Evolutionary conservation across 2,329 filamentous ascomycete genomes (phyloP).

Genomic region (Nothophaeocryptopus gaeumannii): DNA sequence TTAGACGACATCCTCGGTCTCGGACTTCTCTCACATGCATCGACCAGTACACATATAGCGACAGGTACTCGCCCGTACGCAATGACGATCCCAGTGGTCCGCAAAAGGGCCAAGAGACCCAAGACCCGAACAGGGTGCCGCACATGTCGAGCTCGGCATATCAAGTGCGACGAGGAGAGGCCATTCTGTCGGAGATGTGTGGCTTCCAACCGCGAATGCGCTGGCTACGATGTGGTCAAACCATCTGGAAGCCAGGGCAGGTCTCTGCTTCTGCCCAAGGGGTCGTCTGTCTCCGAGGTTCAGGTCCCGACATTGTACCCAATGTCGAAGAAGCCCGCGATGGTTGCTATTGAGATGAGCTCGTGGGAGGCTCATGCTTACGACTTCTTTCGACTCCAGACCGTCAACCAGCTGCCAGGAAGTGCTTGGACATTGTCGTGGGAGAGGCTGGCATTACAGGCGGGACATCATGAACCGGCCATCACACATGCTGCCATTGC

Average conservation of each 20-base stretch:
- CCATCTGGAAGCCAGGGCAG: conserved; percentile 5
- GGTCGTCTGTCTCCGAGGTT: neutral
- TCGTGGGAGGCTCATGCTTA: conserved; percentile 17
- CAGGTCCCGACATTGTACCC: conserved; percentile 10
- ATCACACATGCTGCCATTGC: conserved; percentile 19
- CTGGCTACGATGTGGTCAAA: conserved; percentile 15
- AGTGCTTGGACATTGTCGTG: conserved; percentile 19
- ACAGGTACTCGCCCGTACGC: neutral
- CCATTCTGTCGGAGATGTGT: conserved; percentile 15
- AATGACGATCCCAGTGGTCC: conserved; percentile 12
- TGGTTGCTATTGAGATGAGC: conserved; percentile 7
- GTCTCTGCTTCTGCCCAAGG: conserved; percentile 11
- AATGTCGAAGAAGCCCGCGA: conserved; percentile 6
- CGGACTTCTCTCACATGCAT: too few species aligned
- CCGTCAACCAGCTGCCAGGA: conserved; percentile 20
- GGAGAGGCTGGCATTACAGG: conserved; percentile 18
- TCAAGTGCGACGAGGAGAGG: conserved; percentile 21
- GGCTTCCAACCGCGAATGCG: conserved; percentile 13
- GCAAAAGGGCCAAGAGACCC: conserved; percentile 18
- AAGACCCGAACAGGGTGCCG: conserved; percentile 18
- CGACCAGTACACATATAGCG: too few species aligned
- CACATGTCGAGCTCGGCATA: conserved; percentile 19
- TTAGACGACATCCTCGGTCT: too few species aligned
- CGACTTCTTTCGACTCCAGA: conserved; percentile 20
- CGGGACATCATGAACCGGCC: conserved; percentile 17